A percentile compares a stretch with the other conserved stretches of the same genome.
phyloP scores from a whole-genome alignment of 148 eudicot species.

The Selenicereus undatus region DNA sequence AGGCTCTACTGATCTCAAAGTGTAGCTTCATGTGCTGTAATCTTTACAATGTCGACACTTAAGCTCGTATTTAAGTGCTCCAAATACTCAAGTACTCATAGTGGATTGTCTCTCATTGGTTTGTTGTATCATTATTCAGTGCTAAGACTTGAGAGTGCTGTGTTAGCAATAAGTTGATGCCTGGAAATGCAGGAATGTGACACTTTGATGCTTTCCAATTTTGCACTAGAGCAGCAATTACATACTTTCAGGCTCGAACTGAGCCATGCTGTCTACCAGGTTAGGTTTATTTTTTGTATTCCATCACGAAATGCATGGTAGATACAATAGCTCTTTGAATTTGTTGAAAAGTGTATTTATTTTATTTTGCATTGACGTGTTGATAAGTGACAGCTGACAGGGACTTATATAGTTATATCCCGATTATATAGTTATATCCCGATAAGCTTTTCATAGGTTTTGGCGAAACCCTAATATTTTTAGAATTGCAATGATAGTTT shows the following conservation, averaged over 20 bases:
- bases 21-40: background rate
- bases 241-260: slow-evolving; percentile 96
- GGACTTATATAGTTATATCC: no score
- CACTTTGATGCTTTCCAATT: slow-evolving; percentile 87
- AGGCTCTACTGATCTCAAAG: no score
- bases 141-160: background rate
- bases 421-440: no score
- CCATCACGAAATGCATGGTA: background rate
- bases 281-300: slow-evolving; percentile 21
- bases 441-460: no score
- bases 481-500: no score
- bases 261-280: slow-evolving; percentile 98
- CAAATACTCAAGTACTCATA: no score
- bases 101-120: background rate
- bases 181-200: slow-evolving; percentile 77
- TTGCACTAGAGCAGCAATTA: slow-evolving; percentile 89
- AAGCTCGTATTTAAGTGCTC: no score
- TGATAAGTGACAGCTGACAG: no score
- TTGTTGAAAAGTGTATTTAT: no score
- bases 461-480: no score
- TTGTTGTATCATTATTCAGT: background rate
- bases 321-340: no score
- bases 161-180: slow-evolving; percentile 14
- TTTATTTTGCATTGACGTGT: no score
- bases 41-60: background rate